Evolutionary conservation across 2,329 filamentous ascomycete species (phyloP), one percentile per base, ranked within the genome.

Genomic region (Calonectria leucothoes): DNA sequence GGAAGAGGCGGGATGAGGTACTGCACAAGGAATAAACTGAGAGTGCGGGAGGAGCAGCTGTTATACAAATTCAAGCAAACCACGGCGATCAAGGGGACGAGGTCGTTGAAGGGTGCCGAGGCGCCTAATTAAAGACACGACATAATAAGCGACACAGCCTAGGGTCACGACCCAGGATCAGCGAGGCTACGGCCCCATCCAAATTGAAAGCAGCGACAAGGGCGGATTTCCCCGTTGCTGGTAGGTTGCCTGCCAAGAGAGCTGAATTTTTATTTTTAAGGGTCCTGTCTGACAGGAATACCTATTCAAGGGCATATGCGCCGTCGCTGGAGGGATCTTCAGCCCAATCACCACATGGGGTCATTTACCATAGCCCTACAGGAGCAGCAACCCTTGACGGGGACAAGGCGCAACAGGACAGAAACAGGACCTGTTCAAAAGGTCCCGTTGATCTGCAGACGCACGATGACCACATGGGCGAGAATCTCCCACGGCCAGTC

Each of bases 61-160:
- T 39, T 66, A 35, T 25, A 68, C 25, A 49, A 51, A 52, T 7
- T 8, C 49, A 48, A 48, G 27, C 37, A 45, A 48, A 45, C 59
- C 59, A 48, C 37, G 55, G 55, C 55, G 20, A 31, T 31, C 39
- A 48, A 63, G 64, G 31, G 57, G 67, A 57, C 37, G 52, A 67
- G 42, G 52, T 27, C 29, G n/a, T 27, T 64, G 17, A 42, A 64
- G 55, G 20, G 55, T 63, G 42, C 33, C 27, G 63, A 63, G 64
- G 70, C 37, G 55, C 55, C 63, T 57, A 67, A 55, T 64, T 39
- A 71, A 52, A 71, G 35, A 20, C 52, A 48, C 42, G 61, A 76
- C 74, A 70, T 77, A 77, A 77, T 79, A 77, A 75, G 75, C 69
- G 68, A 71, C 71, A 65, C 70, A 74, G 75, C 71, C 77, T 74